These are phyloP conservation scores for Byssoonygena ceratinophila DNA, from an alignment of 2,329 filamentous ascomycete genomes.

Conservation along the genomic window DNA sequence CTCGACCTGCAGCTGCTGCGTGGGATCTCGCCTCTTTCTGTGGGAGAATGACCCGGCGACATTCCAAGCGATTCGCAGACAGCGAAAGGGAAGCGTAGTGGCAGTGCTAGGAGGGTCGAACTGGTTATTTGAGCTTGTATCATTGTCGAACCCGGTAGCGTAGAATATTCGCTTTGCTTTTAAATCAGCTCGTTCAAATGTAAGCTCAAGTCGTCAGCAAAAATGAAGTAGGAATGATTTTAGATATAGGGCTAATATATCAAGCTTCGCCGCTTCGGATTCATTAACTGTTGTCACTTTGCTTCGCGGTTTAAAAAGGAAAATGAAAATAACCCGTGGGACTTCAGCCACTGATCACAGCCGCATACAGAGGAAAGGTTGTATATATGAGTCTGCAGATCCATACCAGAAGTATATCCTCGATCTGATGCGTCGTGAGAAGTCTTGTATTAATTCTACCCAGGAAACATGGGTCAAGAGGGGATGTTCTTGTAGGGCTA, in stretches of 20 bases:
- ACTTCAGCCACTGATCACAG: slow-evolving; percentile 9
- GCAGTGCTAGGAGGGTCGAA: not conserved
- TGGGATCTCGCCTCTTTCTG: slow-evolving; percentile 26
- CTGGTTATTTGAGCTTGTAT: slow-evolving; percentile 1
- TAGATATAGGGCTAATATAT: slow-evolving; percentile 10
- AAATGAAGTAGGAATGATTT: not conserved
- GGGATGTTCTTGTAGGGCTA: slow-evolving; percentile 9
- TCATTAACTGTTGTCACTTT: slow-evolving; percentile 6
- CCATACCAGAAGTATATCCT: slow-evolving; percentile 3
- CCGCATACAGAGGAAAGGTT: slow-evolving; percentile 2
- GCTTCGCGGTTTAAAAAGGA: not conserved
- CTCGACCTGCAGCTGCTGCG: slow-evolving; percentile 32
- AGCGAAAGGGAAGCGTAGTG: not conserved
- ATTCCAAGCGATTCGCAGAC: not conserved
- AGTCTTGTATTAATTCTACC: slow-evolving; percentile 2
- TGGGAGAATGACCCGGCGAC: not conserved
- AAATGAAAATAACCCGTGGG: not conserved
- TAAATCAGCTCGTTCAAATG: not conserved
- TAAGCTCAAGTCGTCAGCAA: not conserved
- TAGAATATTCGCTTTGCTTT: not conserved
- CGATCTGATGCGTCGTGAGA: slow-evolving; percentile 4
- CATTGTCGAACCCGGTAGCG: not conserved
- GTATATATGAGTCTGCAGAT: slow-evolving; percentile 1
- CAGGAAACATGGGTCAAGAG: slow-evolving; percentile 9
- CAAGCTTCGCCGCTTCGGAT: slow-evolving; percentile 6